These are phyloP conservation scores for Geosmithia flava DNA, from an alignment of 2,329 filamentous ascomycete species.

Conservation along the genomic window DNA sequence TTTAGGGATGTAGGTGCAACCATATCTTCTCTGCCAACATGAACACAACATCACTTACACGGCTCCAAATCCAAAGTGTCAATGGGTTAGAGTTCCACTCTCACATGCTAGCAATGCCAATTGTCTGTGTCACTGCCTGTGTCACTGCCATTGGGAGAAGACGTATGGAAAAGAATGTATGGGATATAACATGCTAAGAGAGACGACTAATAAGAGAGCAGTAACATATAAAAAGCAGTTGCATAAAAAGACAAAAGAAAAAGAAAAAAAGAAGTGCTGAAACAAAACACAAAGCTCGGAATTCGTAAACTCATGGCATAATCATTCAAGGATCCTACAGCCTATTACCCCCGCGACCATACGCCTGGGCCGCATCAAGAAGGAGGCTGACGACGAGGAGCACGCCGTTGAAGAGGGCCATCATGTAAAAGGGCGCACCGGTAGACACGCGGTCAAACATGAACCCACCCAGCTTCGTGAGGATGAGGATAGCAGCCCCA, in stretches of 20 bases:
- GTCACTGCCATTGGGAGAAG: background rate
- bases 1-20: no score
- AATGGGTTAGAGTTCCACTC: no score
- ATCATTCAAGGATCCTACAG: background rate
- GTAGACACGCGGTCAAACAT: conserved; percentile 67
- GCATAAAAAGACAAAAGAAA: background rate
- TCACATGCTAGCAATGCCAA: no score
- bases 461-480: conserved; percentile 83
- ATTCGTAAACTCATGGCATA: background rate
- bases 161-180: background rate
- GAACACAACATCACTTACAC: no score
- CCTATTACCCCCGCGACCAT: conserved; percentile 5
- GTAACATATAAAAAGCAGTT: background rate
- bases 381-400: conserved; percentile 46
- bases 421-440: conserved; percentile 85
- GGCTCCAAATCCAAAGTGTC: no score
- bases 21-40: no score
- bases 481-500: conserved; percentile 74
- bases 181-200: no score
- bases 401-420: conserved; percentile 75
- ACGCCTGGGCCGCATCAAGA: conserved; percentile 33
- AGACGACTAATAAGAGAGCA: background rate
- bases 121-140: background rate
- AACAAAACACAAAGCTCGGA: background rate
- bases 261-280: background rate